Evolutionary conservation across 345 rosid species (phyloP), one percentile per base, ranked within the genome.

Genomic region (Hibiscus trionum): DNA sequence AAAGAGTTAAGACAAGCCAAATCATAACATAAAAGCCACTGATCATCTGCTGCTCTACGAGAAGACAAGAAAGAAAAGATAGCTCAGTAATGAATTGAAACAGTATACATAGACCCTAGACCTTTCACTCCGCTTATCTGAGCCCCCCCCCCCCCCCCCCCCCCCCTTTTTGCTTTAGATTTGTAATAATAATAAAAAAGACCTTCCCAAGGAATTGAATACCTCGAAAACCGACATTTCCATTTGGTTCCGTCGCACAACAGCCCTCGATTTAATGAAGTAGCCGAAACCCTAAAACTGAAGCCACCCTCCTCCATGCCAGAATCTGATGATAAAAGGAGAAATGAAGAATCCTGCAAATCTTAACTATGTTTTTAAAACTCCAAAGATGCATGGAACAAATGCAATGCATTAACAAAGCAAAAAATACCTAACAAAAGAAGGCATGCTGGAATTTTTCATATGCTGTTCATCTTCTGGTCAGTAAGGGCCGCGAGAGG

Each of bases 181-280:
- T 26, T 33, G 27, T 31, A n/a, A 57, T 2, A 10, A 37, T 21
- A 21, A 21, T 21, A 61, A 24, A 61, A 67, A 67, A 10, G 35
- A 35, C 76, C 72, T 79, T 77, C 79, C 82, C 76, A 46, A 77
- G 77, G 60, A 11, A 69, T 47, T 60, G 31, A 33, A 46, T 61
- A 37, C 65, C 56, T 49, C 27, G 57, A 27, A 53, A 65, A 46
- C 66, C 46, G 73, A 77, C 71, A 61, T 61, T 49, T n/a, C 24
- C 64, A 70, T 53, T 66, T 35, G 39, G 60, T 3, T 57, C 6
- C 10, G 29, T 21, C 21, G 58, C 46, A 11, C 11, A 29, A 10
- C 72, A 27, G 29, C 61, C 53, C 47, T 24, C 1, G 47, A 44
- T 65, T 59, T 26, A 26, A 52, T 24, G 66, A 42, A 59, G 49